These are phyloP conservation scores for Ceratobasidium sp. DNA, from an alignment of 1,284 basidiomycete species.

Conservation along the genomic window DNA sequence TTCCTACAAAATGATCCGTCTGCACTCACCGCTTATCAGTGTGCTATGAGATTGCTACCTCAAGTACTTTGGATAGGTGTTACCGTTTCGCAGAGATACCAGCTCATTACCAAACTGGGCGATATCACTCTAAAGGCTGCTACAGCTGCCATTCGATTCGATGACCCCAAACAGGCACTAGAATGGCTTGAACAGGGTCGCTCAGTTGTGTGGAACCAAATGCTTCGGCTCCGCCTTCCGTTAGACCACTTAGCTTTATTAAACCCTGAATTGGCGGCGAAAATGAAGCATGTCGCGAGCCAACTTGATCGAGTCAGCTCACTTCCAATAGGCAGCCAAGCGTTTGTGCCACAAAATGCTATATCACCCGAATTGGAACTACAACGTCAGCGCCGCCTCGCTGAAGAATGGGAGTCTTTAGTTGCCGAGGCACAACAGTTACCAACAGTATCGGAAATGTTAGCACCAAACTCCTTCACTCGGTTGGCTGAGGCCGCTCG, in stretches of 20 bases:
- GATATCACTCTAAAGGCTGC: constrained; percentile 29
- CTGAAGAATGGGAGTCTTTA: constrained; percentile 30
- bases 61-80: constrained; percentile 35
- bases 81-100: constrained; percentile 1
- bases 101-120: neutral
- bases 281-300: constrained; percentile 2
- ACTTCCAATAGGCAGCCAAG: neutral
- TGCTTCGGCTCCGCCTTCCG: constrained; percentile 35
- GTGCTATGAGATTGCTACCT: constrained; percentile 21
- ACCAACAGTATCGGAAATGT: constrained; percentile 1
- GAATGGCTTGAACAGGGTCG: constrained; percentile 39
- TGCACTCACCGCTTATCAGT: constrained; percentile 27
- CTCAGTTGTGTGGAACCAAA: constrained; percentile 36
- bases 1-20: too few species aligned
- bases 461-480: neutral
- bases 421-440: constrained; percentile 4
- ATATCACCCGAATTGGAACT: too few species aligned
- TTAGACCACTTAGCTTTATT: too few species aligned
- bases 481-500: constrained; percentile 3
- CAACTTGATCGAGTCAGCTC: neutral
- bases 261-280: neutral
- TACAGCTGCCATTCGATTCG: constrained; percentile 10
- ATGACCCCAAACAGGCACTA: constrained; percentile 14
- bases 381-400: constrained; percentile 18
- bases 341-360: constrained; percentile 18